Evolutionary conservation across 345 rosid genomes (phyloP).

Genomic region (Orychophragmus violaceus): DNA sequence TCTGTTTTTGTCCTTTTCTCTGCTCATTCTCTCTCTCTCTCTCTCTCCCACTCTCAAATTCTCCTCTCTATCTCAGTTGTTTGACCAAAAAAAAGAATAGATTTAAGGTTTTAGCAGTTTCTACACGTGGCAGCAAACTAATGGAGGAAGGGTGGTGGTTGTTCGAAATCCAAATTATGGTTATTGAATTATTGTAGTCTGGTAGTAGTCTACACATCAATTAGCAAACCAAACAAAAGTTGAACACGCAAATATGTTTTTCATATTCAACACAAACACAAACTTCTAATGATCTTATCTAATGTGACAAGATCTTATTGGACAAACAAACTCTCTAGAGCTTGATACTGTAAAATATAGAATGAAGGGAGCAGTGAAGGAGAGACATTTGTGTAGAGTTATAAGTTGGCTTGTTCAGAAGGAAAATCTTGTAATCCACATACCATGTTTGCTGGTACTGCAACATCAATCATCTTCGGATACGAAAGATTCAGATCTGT

Average conservation of each 20-base stretch:
- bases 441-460: conserved; percentile 77
- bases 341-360: background rate
- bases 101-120: background rate
- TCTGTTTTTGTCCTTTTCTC: conserved; percentile 34
- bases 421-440: conserved; percentile 77
- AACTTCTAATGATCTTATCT: background rate
- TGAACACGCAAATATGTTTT: conserved; percentile 8
- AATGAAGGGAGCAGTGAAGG: background rate
- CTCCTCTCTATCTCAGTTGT: background rate
- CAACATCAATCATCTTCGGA: conserved; percentile 86
- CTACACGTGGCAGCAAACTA: background rate
- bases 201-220: conserved; percentile 1
- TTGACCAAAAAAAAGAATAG: too few species aligned
- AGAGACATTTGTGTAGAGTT: background rate
- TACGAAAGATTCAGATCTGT: conserved; percentile 74
- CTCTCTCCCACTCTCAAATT: background rate
- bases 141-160: background rate
- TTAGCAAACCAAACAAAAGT: conserved; percentile 12
- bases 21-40: conserved; percentile 8
- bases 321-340: background rate
- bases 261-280: background rate
- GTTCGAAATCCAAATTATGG: too few species aligned
- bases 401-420: background rate
- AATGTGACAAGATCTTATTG: background rate
- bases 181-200: background rate